Base-by-base conservation (phyloP, 352 stramenopile species). In the Thalassiosira hispida region DNA sequence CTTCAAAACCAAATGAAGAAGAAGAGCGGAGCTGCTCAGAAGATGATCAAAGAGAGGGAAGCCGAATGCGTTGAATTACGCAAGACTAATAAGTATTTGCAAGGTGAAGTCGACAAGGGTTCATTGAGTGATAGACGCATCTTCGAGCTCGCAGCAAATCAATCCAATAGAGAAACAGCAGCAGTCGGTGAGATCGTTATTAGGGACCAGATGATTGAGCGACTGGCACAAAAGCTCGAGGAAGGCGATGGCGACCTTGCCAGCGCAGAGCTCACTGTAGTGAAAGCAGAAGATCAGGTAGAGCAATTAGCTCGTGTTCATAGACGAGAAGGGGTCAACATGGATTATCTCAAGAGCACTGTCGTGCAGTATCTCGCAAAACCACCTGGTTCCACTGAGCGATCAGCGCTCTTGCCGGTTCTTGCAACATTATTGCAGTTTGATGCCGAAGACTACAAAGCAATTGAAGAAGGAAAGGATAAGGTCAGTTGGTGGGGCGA, bases 291-390 rank as follows among this genome's bases (percentile, higher is more conserved):
- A 73, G 66, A 73, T 59, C 83, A 93, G 63, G 77, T 93, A 1
- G 85, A 93, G 71, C 82, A 91, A 55, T 65, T 93, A 8, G 80
- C 83, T 57, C 82, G 86, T 55, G 72, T 92, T 23, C 78, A 87
- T 56, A 83, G 90, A 63, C 64, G 88, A 35, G 88, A 94, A 79
- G 86, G 91, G 71, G 81, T 94, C 3, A 93, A 94, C 57, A 81
- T 94, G 70, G 90, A 94, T 61, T 94, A 94, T 65, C 72, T 94
- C n/a, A 94, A 94, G 62, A 90, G 87, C 42, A 90, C 90, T 69
- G 81, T 93, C 3, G 88, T 95, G 12, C 85, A 95, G 73, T 95
- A 90, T 70, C 73, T 95, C 12, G 90, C 84, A 12, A 90, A 93
- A 66, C 85, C 90, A 18, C 83, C 88, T 31, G 90, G 90, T 2